A percentile compares a stretch with the other conserved stretches of the same genome.
phyloP scores from a whole-genome alignment of 2,329 filamentous ascomycete species.

The Fusarium sp. region DNA sequence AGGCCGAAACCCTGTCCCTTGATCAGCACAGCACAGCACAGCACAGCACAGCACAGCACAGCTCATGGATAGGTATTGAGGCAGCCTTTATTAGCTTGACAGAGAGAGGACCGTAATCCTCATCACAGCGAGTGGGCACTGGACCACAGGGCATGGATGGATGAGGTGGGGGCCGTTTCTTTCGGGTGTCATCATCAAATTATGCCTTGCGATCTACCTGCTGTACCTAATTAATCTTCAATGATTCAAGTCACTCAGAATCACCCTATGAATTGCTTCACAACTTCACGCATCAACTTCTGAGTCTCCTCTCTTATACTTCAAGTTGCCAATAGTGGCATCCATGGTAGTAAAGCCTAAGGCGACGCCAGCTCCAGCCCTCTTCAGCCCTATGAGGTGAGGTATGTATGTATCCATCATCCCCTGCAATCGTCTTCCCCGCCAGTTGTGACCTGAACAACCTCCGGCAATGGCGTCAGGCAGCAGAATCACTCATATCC shows the following conservation, averaged over 20 bases:
- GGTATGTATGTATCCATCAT: too few relatives aligned
- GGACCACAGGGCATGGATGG: too few relatives aligned
- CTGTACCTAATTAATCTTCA: background rate
- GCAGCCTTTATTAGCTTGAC: conserved; percentile 16
- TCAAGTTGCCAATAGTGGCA: background rate
- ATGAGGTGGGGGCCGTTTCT: too few relatives aligned
- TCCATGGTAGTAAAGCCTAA: background rate
- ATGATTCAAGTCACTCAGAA: background rate
- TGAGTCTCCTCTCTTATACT: too few relatives aligned
- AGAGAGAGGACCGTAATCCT: background rate
- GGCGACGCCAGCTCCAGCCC: too few relatives aligned
- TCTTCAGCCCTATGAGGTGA: conserved; percentile 11
- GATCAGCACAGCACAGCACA: conserved; percentile 17
- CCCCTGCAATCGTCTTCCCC: background rate
- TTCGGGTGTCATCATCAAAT: too few relatives aligned
- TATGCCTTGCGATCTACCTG: conserved; percentile 10
- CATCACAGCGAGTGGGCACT: too few relatives aligned
- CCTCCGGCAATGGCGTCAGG: conserved; percentile 7
- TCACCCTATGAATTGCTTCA: too few relatives aligned
- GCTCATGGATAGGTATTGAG: conserved; percentile 8
- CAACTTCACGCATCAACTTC: too few relatives aligned
- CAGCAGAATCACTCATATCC: background rate
- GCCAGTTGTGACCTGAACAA: background rate
- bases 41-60: conserved; percentile 19
- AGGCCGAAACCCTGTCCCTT: conserved; percentile 7